Evolutionary conservation across 805 yeast genomes (phyloP).

Genomic region (Wickerhamomyces bovis): DNA sequence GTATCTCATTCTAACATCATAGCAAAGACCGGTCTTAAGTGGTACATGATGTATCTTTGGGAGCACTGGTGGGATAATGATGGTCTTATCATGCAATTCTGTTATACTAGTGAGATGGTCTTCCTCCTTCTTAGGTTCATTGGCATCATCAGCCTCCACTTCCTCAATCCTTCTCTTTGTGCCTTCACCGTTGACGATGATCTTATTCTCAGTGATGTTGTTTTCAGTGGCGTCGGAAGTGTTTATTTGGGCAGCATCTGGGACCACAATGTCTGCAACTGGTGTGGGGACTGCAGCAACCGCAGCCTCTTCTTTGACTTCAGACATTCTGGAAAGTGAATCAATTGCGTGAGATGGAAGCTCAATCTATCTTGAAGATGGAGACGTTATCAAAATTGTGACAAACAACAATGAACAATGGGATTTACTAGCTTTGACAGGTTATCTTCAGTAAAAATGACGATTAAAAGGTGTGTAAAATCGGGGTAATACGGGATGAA

Average conservation of each 20-base stretch:
- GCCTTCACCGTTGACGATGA: not conserved
- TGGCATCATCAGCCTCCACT: slow-evolving; percentile 12
- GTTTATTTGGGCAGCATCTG: slow-evolving; percentile 4
- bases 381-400: no score
- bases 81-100: slow-evolving; percentile 24
- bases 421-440: not conserved
- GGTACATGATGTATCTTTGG: slow-evolving; percentile 71
- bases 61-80: slow-evolving; percentile 49
- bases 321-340: not conserved
- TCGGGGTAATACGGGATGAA: not conserved
- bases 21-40: slow-evolving; percentile 87
- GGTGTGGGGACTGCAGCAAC: not conserved
- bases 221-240: slow-evolving; percentile 1
- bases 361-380: not conserved
- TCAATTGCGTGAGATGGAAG: no score
- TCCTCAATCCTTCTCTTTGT: slow-evolving; percentile 22
- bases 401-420: not conserved
- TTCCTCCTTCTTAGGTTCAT: slow-evolving; percentile 3
- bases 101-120: not conserved
- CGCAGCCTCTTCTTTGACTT: not conserved
- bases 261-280: slow-evolving; percentile 9
- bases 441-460: not conserved
- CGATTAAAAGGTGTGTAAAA: not conserved
- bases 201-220: not conserved
- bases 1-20: slow-evolving; percentile 95